Conservation (phyloP, 768 basidiomycete genomes). For the Hygrocybe coccinea region DNA sequence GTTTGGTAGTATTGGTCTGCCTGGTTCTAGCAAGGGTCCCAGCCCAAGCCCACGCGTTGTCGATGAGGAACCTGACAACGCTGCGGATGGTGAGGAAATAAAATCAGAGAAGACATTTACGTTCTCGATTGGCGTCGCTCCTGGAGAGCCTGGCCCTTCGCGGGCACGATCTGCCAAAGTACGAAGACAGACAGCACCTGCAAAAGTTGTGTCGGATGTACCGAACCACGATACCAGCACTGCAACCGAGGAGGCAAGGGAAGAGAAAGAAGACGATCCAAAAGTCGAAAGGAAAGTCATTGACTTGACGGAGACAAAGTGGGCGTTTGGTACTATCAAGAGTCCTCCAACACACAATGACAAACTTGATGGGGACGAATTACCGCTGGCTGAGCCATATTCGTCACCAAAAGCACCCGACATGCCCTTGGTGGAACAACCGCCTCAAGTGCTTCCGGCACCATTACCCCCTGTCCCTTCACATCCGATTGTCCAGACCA, state of each 20-base stretch:
- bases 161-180: slow-evolving; percentile 29
- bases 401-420: neutral
- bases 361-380: neutral
- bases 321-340: slow-evolving; percentile 55
- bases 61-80: neutral
- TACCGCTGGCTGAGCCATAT: neutral
- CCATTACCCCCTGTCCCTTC: neutral
- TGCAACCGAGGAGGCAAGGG: slow-evolving; percentile 4
- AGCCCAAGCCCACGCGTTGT: neutral
- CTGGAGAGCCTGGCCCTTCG: slow-evolving; percentile 26
- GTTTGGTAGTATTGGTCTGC: slow-evolving; percentile 7
- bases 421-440: neutral
- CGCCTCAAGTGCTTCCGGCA: neutral
- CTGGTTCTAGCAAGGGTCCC: slow-evolving; percentile 1
- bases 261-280: slow-evolving; percentile 1
- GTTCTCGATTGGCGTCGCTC: slow-evolving; percentile 42
- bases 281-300: slow-evolving; percentile 20
- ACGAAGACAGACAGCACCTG: slow-evolving; percentile 13
- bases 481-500: neutral
- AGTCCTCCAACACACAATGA: neutral
- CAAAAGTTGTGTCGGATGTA: neutral
- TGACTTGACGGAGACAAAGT: slow-evolving; percentile 39
- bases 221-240: neutral
- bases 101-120: slow-evolving; percentile 24
- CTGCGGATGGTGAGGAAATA: neutral